A percentile compares a stretch with the other conserved stretches of the same genome.
Evolutionary conservation across 345 rosid genomes (phyloP).

Genomic region (Populus simonii): DNA sequence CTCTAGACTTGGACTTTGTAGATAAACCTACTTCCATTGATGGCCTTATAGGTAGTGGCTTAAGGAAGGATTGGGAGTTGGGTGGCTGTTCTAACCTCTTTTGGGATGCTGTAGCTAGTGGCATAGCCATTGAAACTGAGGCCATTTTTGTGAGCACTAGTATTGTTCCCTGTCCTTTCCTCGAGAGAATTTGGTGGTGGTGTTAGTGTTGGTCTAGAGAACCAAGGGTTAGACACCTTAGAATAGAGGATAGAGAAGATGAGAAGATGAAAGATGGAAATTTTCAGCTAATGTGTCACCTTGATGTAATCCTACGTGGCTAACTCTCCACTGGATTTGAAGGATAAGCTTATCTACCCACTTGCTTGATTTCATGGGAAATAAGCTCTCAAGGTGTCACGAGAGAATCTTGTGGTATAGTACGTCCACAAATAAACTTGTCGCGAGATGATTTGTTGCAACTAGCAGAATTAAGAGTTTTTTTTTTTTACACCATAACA

Average conservation of each 20-base stretch:
- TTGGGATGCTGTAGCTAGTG: slow-evolving; percentile 1
- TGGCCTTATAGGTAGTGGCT: slow-evolving; percentile 3
- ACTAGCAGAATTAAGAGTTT: too few relatives aligned
- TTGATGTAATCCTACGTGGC: slow-evolving; percentile 9
- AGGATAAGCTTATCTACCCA: slow-evolving; percentile 27
- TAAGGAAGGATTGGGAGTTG: slow-evolving; percentile 2
- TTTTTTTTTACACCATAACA: too few relatives aligned
- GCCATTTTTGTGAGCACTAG: not conserved
- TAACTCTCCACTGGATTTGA: slow-evolving; percentile 1
- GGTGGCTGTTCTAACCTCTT: not conserved
- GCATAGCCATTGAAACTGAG: slow-evolving; percentile 14
- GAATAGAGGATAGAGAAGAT: slow-evolving; percentile 16
- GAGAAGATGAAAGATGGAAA: slow-evolving; percentile 8
- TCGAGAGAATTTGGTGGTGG: not conserved
- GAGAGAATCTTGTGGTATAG: too few relatives aligned
- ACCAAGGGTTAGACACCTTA: not conserved
- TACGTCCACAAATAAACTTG: too few relatives aligned
- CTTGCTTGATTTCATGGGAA: slow-evolving; percentile 1
- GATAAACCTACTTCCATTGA: not conserved
- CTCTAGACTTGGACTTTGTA: not conserved
- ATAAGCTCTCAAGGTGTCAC: not conserved
- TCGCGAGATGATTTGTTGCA: too few relatives aligned
- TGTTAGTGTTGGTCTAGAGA: not conserved
- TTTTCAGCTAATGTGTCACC: not conserved
- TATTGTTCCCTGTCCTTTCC: not conserved